Evolutionary conservation across 257 asterid genomes (phyloP).

Genomic region (Ophiorrhiza pumila): DNA sequence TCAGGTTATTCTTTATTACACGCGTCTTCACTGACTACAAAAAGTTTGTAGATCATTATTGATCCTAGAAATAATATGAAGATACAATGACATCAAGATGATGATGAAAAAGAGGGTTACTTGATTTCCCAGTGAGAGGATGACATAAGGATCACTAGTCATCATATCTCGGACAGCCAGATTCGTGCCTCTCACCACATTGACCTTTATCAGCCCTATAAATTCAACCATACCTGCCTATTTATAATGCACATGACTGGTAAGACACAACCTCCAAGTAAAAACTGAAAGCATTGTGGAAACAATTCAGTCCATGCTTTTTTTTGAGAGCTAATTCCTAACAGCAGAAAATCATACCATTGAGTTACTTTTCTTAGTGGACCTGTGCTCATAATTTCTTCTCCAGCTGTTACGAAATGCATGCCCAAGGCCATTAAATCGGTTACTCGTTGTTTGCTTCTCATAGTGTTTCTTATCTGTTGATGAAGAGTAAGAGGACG

Average conservation of each 20-base stretch:
- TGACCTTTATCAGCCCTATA: conserved; percentile 79
- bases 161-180: conserved; percentile 85
- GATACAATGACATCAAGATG: background rate
- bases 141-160: conserved; percentile 86
- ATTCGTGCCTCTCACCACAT: conserved; percentile 79
- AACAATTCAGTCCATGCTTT: background rate
- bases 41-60: background rate
- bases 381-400: conserved; percentile 48
- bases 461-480: conserved; percentile 46
- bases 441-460: conserved; percentile 45
- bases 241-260: conserved; percentile 25
- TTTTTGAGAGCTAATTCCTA: conserved; percentile 4
- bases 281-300: background rate
- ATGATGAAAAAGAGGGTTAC: conserved; percentile 31
- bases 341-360: conserved; percentile 45
- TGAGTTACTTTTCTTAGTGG: conserved; percentile 52
- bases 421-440: conserved; percentile 61
- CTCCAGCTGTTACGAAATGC: conserved; percentile 86
- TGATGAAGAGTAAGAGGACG: conserved; percentile 24
- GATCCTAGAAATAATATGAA: background rate
- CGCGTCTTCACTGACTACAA: conserved; percentile 84
- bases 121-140: conserved; percentile 80
- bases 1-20: conserved; percentile 80
- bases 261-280: conserved; percentile 18
- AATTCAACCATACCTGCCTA: conserved; percentile 98